phyloP scores from a whole-genome alignment of 805 yeast species.

The Pichia nakasei region DNA sequence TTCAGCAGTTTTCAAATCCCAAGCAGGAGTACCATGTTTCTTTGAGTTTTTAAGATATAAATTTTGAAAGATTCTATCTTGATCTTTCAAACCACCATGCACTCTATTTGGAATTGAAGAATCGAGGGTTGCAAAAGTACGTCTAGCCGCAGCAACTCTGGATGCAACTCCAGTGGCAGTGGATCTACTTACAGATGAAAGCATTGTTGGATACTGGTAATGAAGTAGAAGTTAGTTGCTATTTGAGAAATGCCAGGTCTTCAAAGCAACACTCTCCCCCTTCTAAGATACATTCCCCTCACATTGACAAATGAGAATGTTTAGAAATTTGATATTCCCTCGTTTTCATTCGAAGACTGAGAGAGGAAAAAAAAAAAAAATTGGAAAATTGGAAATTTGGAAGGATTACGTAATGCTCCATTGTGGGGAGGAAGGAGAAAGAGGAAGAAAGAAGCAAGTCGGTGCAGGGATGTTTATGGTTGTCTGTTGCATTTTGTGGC shows the following conservation, averaged over 20 bases:
- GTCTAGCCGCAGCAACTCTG: constrained; percentile 3
- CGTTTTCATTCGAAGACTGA: too few species aligned
- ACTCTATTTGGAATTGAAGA: constrained; percentile 41
- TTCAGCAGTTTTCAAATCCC: constrained; percentile 62
- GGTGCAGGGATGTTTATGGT: neutral
- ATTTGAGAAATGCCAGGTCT: too few species aligned
- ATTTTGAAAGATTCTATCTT: constrained; percentile 83
- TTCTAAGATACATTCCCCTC: too few species aligned
- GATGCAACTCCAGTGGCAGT: neutral
- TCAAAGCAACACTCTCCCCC: too few species aligned
- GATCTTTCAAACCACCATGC: constrained; percentile 71
- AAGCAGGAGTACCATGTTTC: constrained; percentile 47
- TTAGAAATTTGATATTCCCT: neutral
- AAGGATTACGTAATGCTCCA: too few species aligned
- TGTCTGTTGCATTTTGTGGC: too few species aligned
- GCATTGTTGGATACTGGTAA: too few species aligned
- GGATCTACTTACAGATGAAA: constrained; percentile 3
- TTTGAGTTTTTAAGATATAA: constrained; percentile 44
- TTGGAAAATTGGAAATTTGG: neutral
- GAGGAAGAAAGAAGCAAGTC: too few species aligned
- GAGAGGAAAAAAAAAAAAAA: neutral
- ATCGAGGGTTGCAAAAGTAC: constrained; percentile 34
- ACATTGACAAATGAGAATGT: too few species aligned
- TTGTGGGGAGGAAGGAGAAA: too few species aligned
- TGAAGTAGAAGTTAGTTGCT: too few species aligned